Base-by-base conservation (phyloP, 23 red algal genomes). In the Cyanidioschyzon merolae region DNA sequence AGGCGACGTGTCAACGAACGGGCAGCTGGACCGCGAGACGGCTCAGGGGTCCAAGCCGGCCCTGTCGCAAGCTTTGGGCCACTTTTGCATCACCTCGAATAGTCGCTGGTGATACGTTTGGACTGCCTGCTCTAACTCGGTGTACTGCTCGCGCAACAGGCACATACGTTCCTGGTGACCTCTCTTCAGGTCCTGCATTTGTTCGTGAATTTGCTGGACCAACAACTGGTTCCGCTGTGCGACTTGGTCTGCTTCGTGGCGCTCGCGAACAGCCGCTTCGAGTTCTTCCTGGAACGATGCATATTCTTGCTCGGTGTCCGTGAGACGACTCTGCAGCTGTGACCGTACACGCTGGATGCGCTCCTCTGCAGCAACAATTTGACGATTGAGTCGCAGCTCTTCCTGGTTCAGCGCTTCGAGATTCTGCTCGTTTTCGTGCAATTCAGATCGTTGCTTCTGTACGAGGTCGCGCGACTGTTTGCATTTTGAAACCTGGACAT, bases 331-430 rank as follows among this genome's bases (percentile, higher is more conserved):
- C 37, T 71, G 67, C 41, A 83, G 40, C 74, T 96, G 91, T 24
- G 82, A 74, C 0, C 82, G 86, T 51, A 96, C 58, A 2, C 86
- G 63, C 12, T 76, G 41, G 35, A 96, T 57, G 50, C 85, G 80
- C 45, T 90, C 76, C 50, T 96, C 85, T 1, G 77, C 74, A 35
- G 76, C 80, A n/a, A 57, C 57, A 2, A 96, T 16, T 54, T 83
- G 80, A 34, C 80, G 81, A 29, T 83, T 57, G 2, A 90, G 31
- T 39, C 90, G 87, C 7, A 54, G 74, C 39, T 86, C 58, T 7
- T 63, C 68, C n/a, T 79, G 76, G 75, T 80, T 68, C 67, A 90
- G 76, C 16, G 79, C 54, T 7, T 38, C 74, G 2, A 89, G 68
- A 30, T 79, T 86, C 30, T 54, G 50, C 38, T 96, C 87, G 39